These are phyloP conservation scores for Aspergillus hancockii DNA, from an alignment of 495 filamentous ascomycete genomes.

Conservation along the genomic window DNA sequence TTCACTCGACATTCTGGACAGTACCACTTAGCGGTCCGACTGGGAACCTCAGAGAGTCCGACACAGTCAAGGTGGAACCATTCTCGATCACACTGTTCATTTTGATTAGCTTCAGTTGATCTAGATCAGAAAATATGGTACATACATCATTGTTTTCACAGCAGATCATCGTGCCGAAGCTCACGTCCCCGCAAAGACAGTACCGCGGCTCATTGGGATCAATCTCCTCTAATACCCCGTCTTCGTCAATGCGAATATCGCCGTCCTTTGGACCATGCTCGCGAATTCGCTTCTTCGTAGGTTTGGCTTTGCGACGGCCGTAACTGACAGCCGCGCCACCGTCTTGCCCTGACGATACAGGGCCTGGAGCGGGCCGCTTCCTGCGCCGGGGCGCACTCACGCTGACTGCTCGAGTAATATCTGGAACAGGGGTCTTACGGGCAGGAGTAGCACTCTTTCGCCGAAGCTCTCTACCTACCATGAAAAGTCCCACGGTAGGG, in stretches of 20 bases:
- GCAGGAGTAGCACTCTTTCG: constrained; percentile 50
- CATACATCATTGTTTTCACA: constrained; percentile 91
- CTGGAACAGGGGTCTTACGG: constrained; percentile 54
- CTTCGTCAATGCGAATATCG: constrained; percentile 48
- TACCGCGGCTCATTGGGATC: constrained; percentile 87
- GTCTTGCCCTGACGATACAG: constrained; percentile 66
- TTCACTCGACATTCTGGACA: constrained; percentile 81
- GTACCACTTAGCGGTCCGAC: constrained; percentile 86
- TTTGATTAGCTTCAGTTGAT: constrained; percentile 22
- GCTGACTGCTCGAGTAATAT: constrained; percentile 48
- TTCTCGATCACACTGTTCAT: constrained; percentile 64
- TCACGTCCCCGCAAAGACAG: constrained; percentile 89
- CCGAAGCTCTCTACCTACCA: constrained; percentile 41
- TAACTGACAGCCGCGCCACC: constrained; percentile 75
- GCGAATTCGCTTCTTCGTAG: constrained; percentile 54
- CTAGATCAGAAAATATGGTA: constrained; percentile 21
- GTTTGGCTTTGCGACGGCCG: constrained; percentile 77
- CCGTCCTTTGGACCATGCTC: constrained; percentile 24
- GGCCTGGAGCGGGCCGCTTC: constrained; percentile 77
- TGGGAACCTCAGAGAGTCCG: constrained; percentile 71
- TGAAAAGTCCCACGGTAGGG: constrained; percentile 12
- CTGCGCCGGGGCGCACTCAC: constrained; percentile 51
- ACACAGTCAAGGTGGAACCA: constrained; percentile 97
- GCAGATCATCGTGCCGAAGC: constrained; percentile 91
- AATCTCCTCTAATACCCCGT: constrained; percentile 65